Percentiles rank a stretch among this genome's conserved stretches.
These are phyloP conservation scores for Cicer bijugum DNA, from an alignment of 306 rosid species.

Conservation along the genomic window DNA sequence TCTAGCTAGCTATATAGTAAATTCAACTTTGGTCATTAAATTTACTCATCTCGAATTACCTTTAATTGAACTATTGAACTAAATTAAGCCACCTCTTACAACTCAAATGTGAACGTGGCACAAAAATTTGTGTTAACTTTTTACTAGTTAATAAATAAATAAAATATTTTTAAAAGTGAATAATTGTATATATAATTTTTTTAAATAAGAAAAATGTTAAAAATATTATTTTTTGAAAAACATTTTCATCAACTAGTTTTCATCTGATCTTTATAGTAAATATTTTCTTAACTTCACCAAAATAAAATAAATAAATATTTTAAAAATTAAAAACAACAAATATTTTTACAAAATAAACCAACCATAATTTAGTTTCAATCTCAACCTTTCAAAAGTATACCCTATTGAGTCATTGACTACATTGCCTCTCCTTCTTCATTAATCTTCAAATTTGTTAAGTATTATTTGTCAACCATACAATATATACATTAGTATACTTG, in stretches of 20 bases:
- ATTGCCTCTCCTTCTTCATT: neutral
- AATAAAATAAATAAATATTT: too few relatives aligned
- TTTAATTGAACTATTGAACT: conserved; percentile 17
- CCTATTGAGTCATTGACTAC: conserved; percentile 44
- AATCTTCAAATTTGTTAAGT: conserved; percentile 14
- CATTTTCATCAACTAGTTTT: too few relatives aligned
- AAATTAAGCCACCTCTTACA: conserved; percentile 18
- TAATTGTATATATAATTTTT: too few relatives aligned
- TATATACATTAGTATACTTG: conserved; percentile 18
- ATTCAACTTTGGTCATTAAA: conserved; percentile 18
- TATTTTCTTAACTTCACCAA: too few relatives aligned
- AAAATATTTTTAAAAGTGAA: too few relatives aligned
- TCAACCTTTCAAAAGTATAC: neutral
- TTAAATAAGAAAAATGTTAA: too few relatives aligned
- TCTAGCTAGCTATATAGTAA: neutral
- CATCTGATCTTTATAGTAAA: too few relatives aligned
- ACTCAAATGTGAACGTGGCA: conserved; percentile 41
- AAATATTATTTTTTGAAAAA: too few relatives aligned
- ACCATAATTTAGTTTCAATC: neutral
- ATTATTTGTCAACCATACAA: conserved; percentile 42
- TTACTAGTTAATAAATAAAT: too few relatives aligned
- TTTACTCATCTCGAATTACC: neutral
- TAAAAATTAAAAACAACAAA: too few relatives aligned
- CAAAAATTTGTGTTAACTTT: neutral
- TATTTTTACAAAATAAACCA: too few relatives aligned